A percentile compares a stretch with the other conserved stretches of the same genome.
Conservation (phyloP, 148 eudicot species). For the Vaccinium macrocarpon region DNA sequence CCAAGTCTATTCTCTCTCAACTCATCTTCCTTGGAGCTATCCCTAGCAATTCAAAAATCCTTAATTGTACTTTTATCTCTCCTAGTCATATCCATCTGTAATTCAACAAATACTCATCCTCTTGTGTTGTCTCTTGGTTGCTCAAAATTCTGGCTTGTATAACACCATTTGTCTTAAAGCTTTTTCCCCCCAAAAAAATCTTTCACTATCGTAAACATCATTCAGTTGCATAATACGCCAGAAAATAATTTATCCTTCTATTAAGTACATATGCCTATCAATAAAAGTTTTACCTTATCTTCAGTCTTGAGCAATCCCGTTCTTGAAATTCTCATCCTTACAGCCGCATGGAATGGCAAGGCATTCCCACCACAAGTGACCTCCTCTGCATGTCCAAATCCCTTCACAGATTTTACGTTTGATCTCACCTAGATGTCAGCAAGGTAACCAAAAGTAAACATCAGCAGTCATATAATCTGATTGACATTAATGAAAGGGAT, state of each 20-base stretch:
- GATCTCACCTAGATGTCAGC: slow-evolving; percentile 59
- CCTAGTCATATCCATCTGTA: neutral
- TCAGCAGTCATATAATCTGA: neutral
- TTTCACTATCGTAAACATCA: neutral
- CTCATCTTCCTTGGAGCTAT: neutral
- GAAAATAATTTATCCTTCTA: neutral
- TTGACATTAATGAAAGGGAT: neutral
- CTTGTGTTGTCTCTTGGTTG: neutral
- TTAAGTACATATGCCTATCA: neutral
- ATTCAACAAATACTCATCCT: neutral
- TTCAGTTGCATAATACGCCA: neutral
- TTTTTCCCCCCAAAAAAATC: neutral
- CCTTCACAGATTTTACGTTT: slow-evolving; percentile 37
- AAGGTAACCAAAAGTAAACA: neutral
- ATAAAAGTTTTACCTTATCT: slow-evolving; percentile 48
- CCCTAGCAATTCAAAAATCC: neutral
- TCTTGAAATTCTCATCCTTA: slow-evolving; percentile 71
- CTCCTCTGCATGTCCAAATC: slow-evolving; percentile 48
- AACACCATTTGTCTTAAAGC: neutral
- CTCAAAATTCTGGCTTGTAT: neutral
- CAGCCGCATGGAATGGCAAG: slow-evolving; percentile 81
- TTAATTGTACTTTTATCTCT: neutral
- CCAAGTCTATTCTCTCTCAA: neutral
- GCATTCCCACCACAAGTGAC: slow-evolving; percentile 95
- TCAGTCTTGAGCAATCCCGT: slow-evolving; percentile 50